Base-by-base conservation (phyloP, 2,329 filamentous ascomycete species). In the Cladosporium halotolerans region DNA sequence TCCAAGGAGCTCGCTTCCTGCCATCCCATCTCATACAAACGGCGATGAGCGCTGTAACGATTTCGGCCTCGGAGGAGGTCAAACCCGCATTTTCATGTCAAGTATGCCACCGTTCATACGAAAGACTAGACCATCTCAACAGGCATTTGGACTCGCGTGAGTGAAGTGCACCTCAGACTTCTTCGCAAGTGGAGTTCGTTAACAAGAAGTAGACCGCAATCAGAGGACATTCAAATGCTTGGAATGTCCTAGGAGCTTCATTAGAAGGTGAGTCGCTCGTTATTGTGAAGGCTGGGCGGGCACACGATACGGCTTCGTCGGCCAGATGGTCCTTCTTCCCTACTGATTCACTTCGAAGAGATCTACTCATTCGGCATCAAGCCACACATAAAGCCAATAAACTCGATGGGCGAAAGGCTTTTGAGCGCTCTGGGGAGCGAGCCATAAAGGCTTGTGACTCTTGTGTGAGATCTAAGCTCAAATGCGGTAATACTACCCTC, bases 141-240 rank as follows among this genome's bases (percentile, higher is more conserved):
- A 59, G 65, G 48, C 66, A 68, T 53, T 51, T 68, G 8, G 63
- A 67, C 39, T 66, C 65, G 34, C 66, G 66, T 58, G 57, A 62
- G 41, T 55, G 4, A 11, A 13, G 4, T 41, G 19, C 36, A 44
- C 41, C 28, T 19, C 19, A 45, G 23, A 9, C 5, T 14, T 16
- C 28, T n/a, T 16, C 9, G 18, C 3, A 34, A 11, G 10, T 9
- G n/a, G 32, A 42, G 6, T 18, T 10, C 11, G 34, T 46, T 54
- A 11, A 56, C 39, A 13, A 5, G 2, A 5, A 9, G 6, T 38
- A 60, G 58, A 60, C 43, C 58, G 58, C 7, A 68, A 67, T 52
- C 61, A 63, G 48, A 58, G 66, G 8, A 60, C 59, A 4, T 68
- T 65, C 55, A 61, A 60, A 18, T 68, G 66, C 45, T 54, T 55